A percentile compares a stretch with the other conserved stretches of the same genome.
phyloP scores from a whole-genome alignment of 2,329 filamentous ascomycete species.

The Delphinella strobiligena region DNA sequence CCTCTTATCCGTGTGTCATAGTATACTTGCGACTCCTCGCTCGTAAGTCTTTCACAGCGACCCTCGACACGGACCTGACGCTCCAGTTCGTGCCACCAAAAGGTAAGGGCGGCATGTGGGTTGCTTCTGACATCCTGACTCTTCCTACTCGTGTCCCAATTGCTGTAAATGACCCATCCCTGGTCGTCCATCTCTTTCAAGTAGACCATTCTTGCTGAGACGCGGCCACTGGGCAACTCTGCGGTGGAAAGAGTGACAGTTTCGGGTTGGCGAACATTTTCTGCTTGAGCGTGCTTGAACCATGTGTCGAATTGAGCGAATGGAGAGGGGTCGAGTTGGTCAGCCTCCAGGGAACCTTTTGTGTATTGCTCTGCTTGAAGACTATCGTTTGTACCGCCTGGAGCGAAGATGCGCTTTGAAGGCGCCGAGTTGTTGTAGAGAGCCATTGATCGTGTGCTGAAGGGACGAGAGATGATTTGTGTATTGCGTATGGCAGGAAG shows the following conservation, averaged over 20 bases:
- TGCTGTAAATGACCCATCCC: constrained; percentile 88
- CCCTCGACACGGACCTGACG: constrained; percentile 89
- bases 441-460: not conserved
- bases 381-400: constrained; percentile 44
- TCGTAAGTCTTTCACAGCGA: constrained; percentile 49
- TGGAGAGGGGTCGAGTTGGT: constrained; percentile 53
- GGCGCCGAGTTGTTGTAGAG: constrained; percentile 5
- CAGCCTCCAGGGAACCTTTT: constrained; percentile 47
- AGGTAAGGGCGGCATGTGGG: constrained; percentile 68
- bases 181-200: constrained; percentile 79
- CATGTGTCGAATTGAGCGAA: constrained; percentile 78
- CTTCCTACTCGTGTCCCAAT: constrained; percentile 68
- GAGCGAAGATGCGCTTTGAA: constrained; percentile 44
- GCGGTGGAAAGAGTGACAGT: constrained; percentile 82
- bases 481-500: too few species aligned
- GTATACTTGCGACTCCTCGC: constrained; percentile 59
- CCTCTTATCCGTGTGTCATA: constrained; percentile 60
- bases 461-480: not conserved
- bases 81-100: constrained; percentile 81
- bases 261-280: constrained; percentile 63
- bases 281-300: constrained; percentile 62
- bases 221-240: constrained; percentile 66
- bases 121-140: constrained; percentile 60
- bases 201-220: constrained; percentile 80
- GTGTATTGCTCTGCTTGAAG: constrained; percentile 68